These are phyloP conservation scores for Globisporangium camurandrum DNA, from an alignment of 352 stramenopile species.

Conservation along the genomic window DNA sequence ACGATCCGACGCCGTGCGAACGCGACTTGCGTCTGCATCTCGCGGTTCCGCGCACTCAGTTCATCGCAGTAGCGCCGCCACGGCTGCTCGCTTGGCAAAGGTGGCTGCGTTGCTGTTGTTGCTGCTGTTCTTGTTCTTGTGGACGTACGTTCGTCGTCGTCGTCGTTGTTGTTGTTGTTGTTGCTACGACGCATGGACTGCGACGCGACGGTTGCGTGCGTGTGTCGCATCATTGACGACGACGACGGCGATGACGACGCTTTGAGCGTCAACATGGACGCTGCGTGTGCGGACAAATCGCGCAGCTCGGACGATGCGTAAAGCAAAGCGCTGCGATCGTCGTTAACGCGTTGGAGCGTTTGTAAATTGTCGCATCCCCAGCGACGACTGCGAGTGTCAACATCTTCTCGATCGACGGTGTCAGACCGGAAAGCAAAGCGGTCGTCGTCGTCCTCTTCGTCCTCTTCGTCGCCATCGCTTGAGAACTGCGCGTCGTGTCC, in stretches of 20 bases:
- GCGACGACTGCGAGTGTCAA: slow-evolving; percentile 8
- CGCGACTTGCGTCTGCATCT: slow-evolving; percentile 72
- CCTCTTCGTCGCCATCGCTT: slow-evolving; percentile 1
- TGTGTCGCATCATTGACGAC: background rate
- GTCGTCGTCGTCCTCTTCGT: slow-evolving; percentile 2
- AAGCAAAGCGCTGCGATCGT: background rate
- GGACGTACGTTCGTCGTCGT: no score
- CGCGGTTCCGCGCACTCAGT: slow-evolving; percentile 57
- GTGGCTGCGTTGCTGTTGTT: no score
- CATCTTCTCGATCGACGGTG: background rate
- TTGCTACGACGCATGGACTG: no score
- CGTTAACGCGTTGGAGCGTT: slow-evolving; percentile 12
- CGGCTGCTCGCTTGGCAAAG: slow-evolving; percentile 25
- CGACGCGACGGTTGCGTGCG: no score
- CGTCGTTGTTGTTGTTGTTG: no score
- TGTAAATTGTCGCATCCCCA: slow-evolving; percentile 23
- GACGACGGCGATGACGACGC: background rate
- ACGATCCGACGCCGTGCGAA: slow-evolving; percentile 52
- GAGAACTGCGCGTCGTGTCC: background rate
- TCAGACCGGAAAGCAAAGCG: background rate
- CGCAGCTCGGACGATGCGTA: background rate
- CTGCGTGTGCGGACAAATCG: no score
- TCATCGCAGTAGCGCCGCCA: slow-evolving; percentile 75
- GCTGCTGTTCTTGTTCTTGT: no score
- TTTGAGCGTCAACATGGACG: no score